Evolutionary conservation across 2,329 filamentous ascomycete species (phyloP), one percentile per base, ranked within the genome.

Genomic region (Cladobotryum mycophilum): DNA sequence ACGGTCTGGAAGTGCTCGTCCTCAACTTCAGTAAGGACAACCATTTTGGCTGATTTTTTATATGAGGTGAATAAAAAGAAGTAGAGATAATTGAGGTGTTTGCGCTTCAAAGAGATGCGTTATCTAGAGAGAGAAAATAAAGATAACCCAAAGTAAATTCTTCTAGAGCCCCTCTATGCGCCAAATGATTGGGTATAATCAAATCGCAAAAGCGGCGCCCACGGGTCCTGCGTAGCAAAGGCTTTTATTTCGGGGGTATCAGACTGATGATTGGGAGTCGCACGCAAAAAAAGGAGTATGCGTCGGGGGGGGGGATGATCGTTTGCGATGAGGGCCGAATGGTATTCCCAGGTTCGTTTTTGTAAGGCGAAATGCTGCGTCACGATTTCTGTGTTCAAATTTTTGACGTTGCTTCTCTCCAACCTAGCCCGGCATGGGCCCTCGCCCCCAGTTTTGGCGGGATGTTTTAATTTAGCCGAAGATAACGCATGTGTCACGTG

Each of bases 21-120:
- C 68, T 95, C 86, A 66, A 97, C 92, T 78, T 97, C 92, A 68
- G 89, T 88, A 67, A 97, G 88, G 74, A 92, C 89, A 71, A 97
- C 92, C 92, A 97, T 96, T 63, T 71, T 84, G 73, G 52, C 58
- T 53, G 57, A 50, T 63, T 58, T 45, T 45, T 20, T 11, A 35
- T 11, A 35, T 34, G 40, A 20, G 20, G 12, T 15, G n/a, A n/a
- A 47, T 9, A 4, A 12, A 25, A 14, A 17, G 13, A 9, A 36
- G 20, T 34, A 14, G 15, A 34, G 12, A 14, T 37, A 36, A 34
- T 15, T 35, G n/a, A 43, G n/a, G 20, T 30, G 25, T 30, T 30
- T 30, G 25, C 15, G 13, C 15, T 17, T 20, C 15, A 42, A 11
- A 8, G 17, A 42, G 40, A 14, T 42, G 15, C 22, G 25, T 30